Conservation (phyloP, 2,329 filamentous ascomycete species). For the Beauveria brongniartii region DNA sequence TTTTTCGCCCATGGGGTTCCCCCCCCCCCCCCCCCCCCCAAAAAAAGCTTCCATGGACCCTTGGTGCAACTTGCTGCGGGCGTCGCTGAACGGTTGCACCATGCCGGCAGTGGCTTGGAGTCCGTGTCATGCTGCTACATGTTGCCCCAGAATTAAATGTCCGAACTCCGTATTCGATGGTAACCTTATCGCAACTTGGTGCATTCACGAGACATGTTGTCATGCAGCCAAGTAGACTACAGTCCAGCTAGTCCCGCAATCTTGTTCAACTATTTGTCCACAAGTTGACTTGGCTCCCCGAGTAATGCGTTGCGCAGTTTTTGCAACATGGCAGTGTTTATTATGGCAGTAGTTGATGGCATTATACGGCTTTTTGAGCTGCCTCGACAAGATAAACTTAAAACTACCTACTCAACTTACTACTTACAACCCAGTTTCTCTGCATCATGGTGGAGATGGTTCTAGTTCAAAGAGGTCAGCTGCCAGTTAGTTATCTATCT, state of each 20-base stretch:
- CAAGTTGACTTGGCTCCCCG: not conserved
- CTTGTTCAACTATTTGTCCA: not conserved
- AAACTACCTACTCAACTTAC: not conserved
- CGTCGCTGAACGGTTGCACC: not conserved
- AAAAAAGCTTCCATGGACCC: no score
- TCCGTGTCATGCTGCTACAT: not conserved
- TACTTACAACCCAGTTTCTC: not conserved
- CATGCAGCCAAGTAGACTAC: not conserved
- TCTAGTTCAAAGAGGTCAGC: no score
- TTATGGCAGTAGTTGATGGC: no score
- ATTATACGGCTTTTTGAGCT: not conserved
- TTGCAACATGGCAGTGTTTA: no score
- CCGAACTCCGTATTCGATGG: not conserved
- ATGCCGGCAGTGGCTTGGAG: not conserved
- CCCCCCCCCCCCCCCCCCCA: no score
- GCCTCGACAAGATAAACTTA: not conserved
- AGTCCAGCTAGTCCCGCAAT: no score
- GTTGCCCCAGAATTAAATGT: not conserved
- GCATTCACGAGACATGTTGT: not conserved
- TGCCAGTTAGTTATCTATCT: no score
- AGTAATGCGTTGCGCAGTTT: not conserved
- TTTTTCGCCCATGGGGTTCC: no score
- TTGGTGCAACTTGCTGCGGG: not conserved
- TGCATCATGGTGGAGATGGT: no score
- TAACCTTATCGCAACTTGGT: not conserved